Evolutionary conservation across 2,329 filamentous ascomycete species (phyloP).

Genomic region (Diaporthe eres): DNA sequence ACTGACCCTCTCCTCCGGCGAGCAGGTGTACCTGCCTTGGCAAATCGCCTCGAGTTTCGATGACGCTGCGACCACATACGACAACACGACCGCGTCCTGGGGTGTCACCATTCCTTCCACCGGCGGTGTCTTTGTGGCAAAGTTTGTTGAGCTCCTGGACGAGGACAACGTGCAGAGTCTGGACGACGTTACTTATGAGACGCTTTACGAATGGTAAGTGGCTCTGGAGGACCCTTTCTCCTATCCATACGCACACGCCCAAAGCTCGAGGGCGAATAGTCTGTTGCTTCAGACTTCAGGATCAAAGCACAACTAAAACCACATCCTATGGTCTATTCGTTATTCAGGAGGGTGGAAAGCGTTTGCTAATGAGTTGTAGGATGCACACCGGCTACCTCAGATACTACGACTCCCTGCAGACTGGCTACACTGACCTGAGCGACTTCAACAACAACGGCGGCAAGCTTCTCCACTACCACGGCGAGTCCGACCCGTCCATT

Average conservation of each 20-base stretch:
- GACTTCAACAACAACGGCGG: slow-evolving; percentile 63
- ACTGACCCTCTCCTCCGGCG: slow-evolving; percentile 50
- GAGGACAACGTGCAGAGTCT: slow-evolving; percentile 47
- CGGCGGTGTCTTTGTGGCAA: slow-evolving; percentile 39
- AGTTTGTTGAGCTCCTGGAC: slow-evolving; percentile 38
- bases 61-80: slow-evolving; percentile 52
- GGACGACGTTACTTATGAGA: slow-evolving; percentile 68
- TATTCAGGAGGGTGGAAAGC: neutral
- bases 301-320: neutral
- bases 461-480: slow-evolving; percentile 72
- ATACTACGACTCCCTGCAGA: slow-evolving; percentile 67
- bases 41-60: slow-evolving; percentile 51
- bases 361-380: slow-evolving; percentile 51
- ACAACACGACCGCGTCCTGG: slow-evolving; percentile 51
- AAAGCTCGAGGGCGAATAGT: no score
- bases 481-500: slow-evolving; percentile 67
- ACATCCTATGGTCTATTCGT: neutral
- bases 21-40: slow-evolving; percentile 54
- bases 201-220: slow-evolving; percentile 61
- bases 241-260: neutral
- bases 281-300: neutral
- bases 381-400: slow-evolving; percentile 63
- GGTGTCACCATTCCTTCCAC: slow-evolving; percentile 45
- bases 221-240: neutral
- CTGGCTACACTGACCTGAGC: slow-evolving; percentile 66